These are phyloP conservation scores for Phaeodactylum tricornutum DNA, from an alignment of 108 stramenopile species.

Conservation along the genomic window DNA sequence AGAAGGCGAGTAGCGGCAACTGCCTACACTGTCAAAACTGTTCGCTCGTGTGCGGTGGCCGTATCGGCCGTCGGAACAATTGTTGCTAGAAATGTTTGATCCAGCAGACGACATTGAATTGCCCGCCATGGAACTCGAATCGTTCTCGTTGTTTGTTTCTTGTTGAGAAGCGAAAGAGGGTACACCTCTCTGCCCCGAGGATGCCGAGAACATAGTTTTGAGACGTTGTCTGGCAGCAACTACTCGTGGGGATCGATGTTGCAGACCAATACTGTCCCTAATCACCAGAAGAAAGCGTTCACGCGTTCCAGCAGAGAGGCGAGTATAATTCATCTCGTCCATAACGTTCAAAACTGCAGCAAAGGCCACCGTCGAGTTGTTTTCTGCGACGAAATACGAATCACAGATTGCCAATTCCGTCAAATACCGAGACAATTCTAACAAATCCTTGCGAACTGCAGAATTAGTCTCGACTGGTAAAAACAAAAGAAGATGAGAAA, in stretches of 20 bases:
- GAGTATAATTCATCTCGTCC: constrained; percentile 16
- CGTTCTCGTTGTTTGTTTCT: not conserved
- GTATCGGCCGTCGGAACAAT: too few relatives aligned
- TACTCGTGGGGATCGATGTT: not conserved
- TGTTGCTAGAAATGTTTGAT: not conserved
- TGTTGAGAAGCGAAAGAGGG: not conserved
- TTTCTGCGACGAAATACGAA: constrained; percentile 42
- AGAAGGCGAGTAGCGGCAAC: constrained; percentile 4
- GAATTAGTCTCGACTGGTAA: constrained; percentile 37
- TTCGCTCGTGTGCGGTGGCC: not conserved
- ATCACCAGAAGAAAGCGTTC: not conserved
- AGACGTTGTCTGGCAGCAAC: constrained; percentile 3
- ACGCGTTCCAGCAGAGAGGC: not conserved
- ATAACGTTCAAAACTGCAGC: constrained; percentile 53
- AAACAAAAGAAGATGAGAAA: constrained; percentile 41
- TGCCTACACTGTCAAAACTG: constrained; percentile 2
- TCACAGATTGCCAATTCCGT: constrained; percentile 62
- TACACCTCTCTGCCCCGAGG: not conserved
- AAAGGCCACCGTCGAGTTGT: constrained; percentile 46
- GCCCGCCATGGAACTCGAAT: not conserved
- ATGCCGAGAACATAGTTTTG: constrained; percentile 3
- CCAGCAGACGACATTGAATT: not conserved
- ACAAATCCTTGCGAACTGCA: constrained; percentile 46
- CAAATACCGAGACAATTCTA: constrained; percentile 50
- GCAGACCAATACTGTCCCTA: not conserved